Evolutionary conservation across 768 basidiomycete genomes (phyloP).

Genomic region (Tylopilus subfusipes): DNA sequence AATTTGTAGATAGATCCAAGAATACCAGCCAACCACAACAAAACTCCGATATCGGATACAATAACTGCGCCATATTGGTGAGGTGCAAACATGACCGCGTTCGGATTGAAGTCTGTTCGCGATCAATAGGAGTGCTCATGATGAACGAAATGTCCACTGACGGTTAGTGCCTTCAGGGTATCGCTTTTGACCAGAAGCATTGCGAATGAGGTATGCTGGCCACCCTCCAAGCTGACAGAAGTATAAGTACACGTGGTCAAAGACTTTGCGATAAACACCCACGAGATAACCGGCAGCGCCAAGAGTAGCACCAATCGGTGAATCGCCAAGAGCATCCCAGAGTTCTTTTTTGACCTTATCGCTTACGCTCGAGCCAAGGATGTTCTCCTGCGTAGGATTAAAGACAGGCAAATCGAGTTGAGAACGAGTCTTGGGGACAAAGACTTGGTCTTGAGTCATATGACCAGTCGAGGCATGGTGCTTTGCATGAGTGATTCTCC

Average conservation of each 20-base stretch:
- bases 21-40: slow-evolving; percentile 65
- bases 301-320: slow-evolving; percentile 68
- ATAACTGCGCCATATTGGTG: slow-evolving; percentile 76
- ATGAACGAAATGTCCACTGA: slow-evolving; percentile 36
- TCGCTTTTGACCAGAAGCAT: slow-evolving; percentile 79
- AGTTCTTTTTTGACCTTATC: slow-evolving; percentile 69
- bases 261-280: slow-evolving; percentile 15
- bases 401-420: slow-evolving; percentile 61
- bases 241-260: neutral
- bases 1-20: slow-evolving; percentile 51
- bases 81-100: slow-evolving; percentile 76
- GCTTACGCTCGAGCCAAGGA: slow-evolving; percentile 59
- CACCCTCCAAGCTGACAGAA: slow-evolving; percentile 67
- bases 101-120: slow-evolving; percentile 68
- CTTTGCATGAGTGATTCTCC: slow-evolving; percentile 91
- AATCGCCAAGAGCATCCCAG: slow-evolving; percentile 87
- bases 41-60: slow-evolving; percentile 78
- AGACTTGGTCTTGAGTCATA: slow-evolving; percentile 94
- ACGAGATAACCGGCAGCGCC: slow-evolving; percentile 60
- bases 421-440: slow-evolving; percentile 87
- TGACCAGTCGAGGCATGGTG: slow-evolving; percentile 95
- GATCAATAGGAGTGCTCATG: neutral
- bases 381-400: slow-evolving; percentile 64
- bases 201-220: slow-evolving; percentile 77
- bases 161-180: slow-evolving; percentile 82